Base-by-base conservation (phyloP, 2,329 filamentous ascomycete genomes). In the Thelonectria olida region DNA sequence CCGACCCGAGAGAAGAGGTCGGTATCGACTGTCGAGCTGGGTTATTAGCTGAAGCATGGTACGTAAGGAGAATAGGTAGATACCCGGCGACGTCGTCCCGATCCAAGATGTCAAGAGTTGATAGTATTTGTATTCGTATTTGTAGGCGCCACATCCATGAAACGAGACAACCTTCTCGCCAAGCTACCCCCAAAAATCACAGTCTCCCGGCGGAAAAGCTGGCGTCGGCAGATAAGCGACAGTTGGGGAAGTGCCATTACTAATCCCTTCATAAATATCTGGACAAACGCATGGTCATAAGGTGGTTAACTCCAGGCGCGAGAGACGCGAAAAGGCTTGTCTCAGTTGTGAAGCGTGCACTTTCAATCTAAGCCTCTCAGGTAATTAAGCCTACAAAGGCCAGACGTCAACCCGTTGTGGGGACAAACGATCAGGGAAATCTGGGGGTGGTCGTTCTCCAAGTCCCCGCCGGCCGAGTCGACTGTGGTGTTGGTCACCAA, bases 381-480 rank as follows among this genome's bases (percentile, higher is more conserved):
- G n/a, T n/a, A n/a, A n/a, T n/a, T 62, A 60, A 65, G 28, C 9
- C 28, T 31, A 10, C 9, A 31, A 8, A 31, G 60, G 50, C 25
- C 34, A 69, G 53, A 61, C 63, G 59, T 64, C 67, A 69, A 65
- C 69, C 39, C 67, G 63, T 58, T 68, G 68, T 72, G 70, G 70
- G 60, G 65, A 44, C 65, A 58, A 31, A 13, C 45, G 50, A 59
- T 53, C 47, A 64, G 63, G 41, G 44, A 56, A 71, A 66, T 67
- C 67, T 28, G 66, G 69, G 39, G 69, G 64, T 61, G 62, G 38
- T 41, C 44, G 44, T 39, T 31, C 27, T 47, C 49, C 60, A 54
- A 22, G 47, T 54, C 51, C 41, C 58, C 52, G 44, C 61, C 58
- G 67, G 65, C 51, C 63, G 62, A 64, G 60, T 53, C 28, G 28